Evolutionary conservation across 2,329 filamentous ascomycete genomes (phyloP), one percentile per base, ranked within the genome.

Genomic region (Neopestalotiopsis sp.): DNA sequence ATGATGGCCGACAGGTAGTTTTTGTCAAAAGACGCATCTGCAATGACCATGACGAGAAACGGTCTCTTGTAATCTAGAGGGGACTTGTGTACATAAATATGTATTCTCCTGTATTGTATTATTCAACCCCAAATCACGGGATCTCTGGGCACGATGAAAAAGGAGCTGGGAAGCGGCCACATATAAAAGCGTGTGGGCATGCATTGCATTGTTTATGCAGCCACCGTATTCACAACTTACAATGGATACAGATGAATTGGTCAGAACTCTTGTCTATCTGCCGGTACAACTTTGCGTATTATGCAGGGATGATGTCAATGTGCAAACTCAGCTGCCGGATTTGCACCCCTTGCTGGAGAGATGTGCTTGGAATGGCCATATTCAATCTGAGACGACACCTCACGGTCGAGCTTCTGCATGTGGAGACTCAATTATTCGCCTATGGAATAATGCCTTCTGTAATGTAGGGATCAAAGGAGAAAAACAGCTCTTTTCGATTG

Each of bases 1-100:
- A 96, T 97, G 91, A 87, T 98, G 82, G 88, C 90, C 28, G 90
- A 94, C 75, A 87, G 93, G 83, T 97, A 87, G 64, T 68, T 65
- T 5, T n/a, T 34, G 17, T 59, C 17, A 13, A 67, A 13, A 42
- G 17, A 34, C 40, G 58, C 63, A 63, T 65, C 62, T 32, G 24
- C 57, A 34, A 30, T 34, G 13, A 59, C 24, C 17, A 59, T 34
- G 45, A 65, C 24, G 40, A 40, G 28, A 75, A 78, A 66, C 67
- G 30, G 45, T 24, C 32, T 58, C 59, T 61, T 69, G 68, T 71
- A 69, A 56, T 67, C 38, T 69, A 70, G 67, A 67, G 42, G 30
- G 61, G 69, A 67, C 10, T 38, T 20, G 62, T 67, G 67, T 70
- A 70, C 56, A 70, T 45, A 70, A 38, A 42, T 45, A 67, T 69